These are phyloP conservation scores for Aplosporella prunicola DNA, from an alignment of 2,329 filamentous ascomycete species.

Conservation along the genomic window DNA sequence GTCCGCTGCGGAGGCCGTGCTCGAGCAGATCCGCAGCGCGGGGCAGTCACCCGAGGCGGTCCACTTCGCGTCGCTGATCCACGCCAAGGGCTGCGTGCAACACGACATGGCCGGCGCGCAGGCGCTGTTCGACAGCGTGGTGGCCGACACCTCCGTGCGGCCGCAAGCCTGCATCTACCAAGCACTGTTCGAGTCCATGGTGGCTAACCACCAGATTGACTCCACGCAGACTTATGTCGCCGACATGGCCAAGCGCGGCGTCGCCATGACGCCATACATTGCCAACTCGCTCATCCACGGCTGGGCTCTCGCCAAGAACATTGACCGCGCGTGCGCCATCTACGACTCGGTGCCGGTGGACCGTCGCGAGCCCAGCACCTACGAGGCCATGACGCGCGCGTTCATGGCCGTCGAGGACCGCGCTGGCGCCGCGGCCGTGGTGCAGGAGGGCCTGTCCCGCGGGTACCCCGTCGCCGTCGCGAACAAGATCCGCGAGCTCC, in stretches of 20 bases:
- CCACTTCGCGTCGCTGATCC: constrained; percentile 91
- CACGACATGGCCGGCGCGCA: constrained; percentile 83
- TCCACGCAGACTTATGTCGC: constrained; percentile 60
- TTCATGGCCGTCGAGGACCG: constrained; percentile 79
- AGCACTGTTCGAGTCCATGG: constrained; percentile 92
- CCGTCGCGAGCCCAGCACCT: constrained; percentile 91
- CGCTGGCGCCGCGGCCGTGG: constrained; percentile 63
- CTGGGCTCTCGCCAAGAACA: constrained; percentile 78
- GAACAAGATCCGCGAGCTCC: constrained; percentile 85
- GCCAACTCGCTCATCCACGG: constrained; percentile 97
- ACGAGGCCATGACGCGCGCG: constrained; percentile 95
- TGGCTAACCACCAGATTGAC: constrained; percentile 79
- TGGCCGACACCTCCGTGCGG: constrained; percentile 56
- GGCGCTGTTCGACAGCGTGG: constrained; percentile 70
- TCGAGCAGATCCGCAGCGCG: constrained; percentile 64
- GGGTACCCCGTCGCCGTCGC: constrained; percentile 89
- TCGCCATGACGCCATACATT: constrained; percentile 93
- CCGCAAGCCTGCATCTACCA: constrained; percentile 86
- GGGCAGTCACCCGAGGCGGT: constrained; percentile 79
- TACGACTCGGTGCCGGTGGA: constrained; percentile 69
- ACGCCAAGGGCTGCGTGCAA: constrained; percentile 87
- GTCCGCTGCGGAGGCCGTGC: constrained; percentile 72
- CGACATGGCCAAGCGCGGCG: constrained; percentile 62
- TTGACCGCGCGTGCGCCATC: constrained; percentile 66
- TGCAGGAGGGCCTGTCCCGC: constrained; percentile 80